Conservation (phyloP, 108 stramenopile species). For the Cyclotella cryptica region DNA sequence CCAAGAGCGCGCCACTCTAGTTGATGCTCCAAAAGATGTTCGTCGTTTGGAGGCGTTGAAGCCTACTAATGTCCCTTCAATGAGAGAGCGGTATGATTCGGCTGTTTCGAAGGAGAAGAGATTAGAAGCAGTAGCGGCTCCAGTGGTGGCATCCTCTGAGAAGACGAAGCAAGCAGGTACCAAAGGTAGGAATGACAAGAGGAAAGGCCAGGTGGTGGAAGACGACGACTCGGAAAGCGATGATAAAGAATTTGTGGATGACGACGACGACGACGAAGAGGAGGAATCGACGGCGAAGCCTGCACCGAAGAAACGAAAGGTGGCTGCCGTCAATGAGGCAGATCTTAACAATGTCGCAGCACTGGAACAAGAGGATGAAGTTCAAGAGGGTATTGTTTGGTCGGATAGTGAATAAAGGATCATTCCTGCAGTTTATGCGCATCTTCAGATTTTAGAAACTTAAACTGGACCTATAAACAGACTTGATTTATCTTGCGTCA, state of each 20-base stretch:
- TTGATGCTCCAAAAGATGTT: conserved; percentile 88
- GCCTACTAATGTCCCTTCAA: conserved; percentile 65
- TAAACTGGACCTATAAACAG: too few relatives aligned
- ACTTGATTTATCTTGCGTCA: too few relatives aligned
- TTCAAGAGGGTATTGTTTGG: conserved; percentile 88
- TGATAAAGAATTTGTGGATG: conserved; percentile 40
- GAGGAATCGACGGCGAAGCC: conserved; percentile 21
- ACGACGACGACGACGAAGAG: conserved; percentile 29
- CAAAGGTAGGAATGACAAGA: conserved; percentile 16
- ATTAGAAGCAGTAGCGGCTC: conserved; percentile 55
- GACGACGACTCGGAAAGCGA: conserved; percentile 16
- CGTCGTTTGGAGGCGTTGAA: conserved; percentile 81
- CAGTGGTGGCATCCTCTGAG: conserved; percentile 45
- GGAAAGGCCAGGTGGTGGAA: conserved; percentile 28
- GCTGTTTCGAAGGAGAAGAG: conserved; percentile 79
- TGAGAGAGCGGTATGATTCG: conserved; percentile 82
- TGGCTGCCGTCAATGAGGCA: conserved; percentile 37
- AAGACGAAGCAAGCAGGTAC: background rate
- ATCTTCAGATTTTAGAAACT: too few relatives aligned
- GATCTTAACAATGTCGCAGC: conserved; percentile 59
- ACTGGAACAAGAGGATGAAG: conserved; percentile 76
- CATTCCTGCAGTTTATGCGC: too few relatives aligned
- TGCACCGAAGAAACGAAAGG: conserved; percentile 28
- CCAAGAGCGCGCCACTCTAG: conserved; percentile 62
- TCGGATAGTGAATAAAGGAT: conserved; percentile 70